Evolutionary conservation across 345 rosid species (phyloP).

Genomic region (Dovyalis caffra): DNA sequence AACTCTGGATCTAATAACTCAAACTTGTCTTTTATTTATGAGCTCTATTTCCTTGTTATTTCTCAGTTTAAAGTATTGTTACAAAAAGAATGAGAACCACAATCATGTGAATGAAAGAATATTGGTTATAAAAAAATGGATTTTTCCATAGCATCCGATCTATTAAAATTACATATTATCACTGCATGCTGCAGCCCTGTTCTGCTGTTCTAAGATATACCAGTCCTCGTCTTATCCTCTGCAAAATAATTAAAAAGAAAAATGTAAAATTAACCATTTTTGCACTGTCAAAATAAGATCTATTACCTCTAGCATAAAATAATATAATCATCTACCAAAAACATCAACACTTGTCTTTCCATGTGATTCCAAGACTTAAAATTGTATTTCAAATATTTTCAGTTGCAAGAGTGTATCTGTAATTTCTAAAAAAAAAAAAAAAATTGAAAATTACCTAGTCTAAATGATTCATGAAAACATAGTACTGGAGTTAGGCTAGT

Average conservation of each 20-base stretch:
- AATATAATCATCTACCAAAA: too few relatives aligned
- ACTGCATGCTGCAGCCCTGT: conserved; percentile 68
- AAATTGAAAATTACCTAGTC: too few relatives aligned
- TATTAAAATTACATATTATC: conserved; percentile 5
- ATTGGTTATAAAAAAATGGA: background rate
- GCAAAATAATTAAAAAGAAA: conserved; percentile 18
- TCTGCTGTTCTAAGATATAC: conserved; percentile 62
- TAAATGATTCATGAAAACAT: too few relatives aligned
- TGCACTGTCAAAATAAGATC: background rate
- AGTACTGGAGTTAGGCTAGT: too few relatives aligned
- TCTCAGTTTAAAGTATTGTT: background rate
- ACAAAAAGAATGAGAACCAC: conserved; percentile 29
- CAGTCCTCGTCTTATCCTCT: conserved; percentile 83
- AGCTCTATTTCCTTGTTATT: background rate
- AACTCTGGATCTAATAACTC: background rate
- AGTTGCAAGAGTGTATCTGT: too few relatives aligned
- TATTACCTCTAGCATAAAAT: background rate
- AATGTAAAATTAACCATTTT: background rate
- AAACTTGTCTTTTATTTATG: background rate
- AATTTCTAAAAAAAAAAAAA: too few relatives aligned
- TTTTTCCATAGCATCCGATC: background rate
- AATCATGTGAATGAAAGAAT: conserved; percentile 37
- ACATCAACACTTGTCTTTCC: background rate
- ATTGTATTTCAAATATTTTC: background rate
- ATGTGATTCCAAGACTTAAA: too few relatives aligned